Evolutionary conservation across 2,329 filamentous ascomycete genomes (phyloP).

Genomic region (Alternaria dauci): DNA sequence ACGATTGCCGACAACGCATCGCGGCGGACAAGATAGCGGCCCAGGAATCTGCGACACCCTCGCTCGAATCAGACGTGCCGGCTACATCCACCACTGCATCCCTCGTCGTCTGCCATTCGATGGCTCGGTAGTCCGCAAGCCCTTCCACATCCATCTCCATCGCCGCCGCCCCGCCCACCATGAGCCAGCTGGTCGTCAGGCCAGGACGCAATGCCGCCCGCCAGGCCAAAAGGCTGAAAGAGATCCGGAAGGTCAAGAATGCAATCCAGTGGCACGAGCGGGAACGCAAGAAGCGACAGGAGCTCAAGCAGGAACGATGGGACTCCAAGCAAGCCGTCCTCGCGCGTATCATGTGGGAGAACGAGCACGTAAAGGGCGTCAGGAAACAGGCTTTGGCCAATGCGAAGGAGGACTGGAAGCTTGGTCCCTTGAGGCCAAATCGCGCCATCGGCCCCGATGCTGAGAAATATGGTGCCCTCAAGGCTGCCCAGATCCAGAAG

Average conservation of each 20-base stretch:
- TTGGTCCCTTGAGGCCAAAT: constrained; percentile 80
- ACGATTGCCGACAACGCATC: constrained; percentile 7
- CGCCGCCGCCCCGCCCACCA: constrained; percentile 63
- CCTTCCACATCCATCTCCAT: constrained; percentile 16
- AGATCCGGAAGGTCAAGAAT: constrained; percentile 55
- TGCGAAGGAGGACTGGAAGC: constrained; percentile 77
- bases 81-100: not conserved
- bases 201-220: constrained; percentile 39
- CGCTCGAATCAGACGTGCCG: not conserved
- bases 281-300: constrained; percentile 34
- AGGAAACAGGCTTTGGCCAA: constrained; percentile 62
- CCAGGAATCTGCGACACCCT: not conserved
- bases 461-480: constrained; percentile 67
- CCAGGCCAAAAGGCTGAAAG: constrained; percentile 42
- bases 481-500: constrained; percentile 35
- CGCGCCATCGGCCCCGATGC: constrained; percentile 70
- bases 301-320: constrained; percentile 38
- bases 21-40: not conserved
- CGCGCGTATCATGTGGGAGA: constrained; percentile 26
- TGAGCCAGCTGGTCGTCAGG: constrained; percentile 35
- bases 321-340: constrained; percentile 40
- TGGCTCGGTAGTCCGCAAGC: constrained; percentile 41
- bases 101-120: constrained; percentile 17
- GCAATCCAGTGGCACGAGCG: constrained; percentile 45
- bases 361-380: constrained; percentile 35